These are phyloP conservation scores for Volvox africanus DNA, from an alignment of 139 green algal genomes.

Conservation along the genomic window DNA sequence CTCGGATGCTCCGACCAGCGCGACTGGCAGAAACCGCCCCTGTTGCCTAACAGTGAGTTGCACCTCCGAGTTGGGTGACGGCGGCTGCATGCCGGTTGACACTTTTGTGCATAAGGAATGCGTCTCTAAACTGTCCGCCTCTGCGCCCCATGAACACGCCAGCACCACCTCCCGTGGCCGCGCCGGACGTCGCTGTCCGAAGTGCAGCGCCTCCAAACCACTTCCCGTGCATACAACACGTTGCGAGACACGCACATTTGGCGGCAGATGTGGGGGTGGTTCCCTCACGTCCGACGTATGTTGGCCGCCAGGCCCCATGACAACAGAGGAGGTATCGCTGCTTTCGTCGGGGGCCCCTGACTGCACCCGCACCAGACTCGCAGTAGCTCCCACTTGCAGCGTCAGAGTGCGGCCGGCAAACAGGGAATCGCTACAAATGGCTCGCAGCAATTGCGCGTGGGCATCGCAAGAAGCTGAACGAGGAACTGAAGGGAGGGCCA, in stretches of 20 bases:
- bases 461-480: no score
- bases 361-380: neutral
- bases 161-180: neutral
- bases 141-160: neutral
- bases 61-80: neutral
- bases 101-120: neutral
- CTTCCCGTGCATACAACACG: constrained; percentile 6
- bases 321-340: no score
- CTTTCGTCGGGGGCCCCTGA: neutral
- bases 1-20: neutral
- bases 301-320: neutral
- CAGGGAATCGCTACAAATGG: neutral
- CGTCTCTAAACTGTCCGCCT: neutral
- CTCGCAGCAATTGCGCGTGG: neutral
- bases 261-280: neutral
- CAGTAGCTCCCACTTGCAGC: neutral
- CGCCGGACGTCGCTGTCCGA: neutral
- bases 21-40: constrained; percentile 16
- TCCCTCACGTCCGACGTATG: neutral
- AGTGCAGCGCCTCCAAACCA: neutral
- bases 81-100: no score
- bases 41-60: constrained; percentile 24
- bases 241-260: neutral
- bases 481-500: no score
- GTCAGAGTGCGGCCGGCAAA: constrained; percentile 5